phyloP scores from a whole-genome alignment of 2,329 filamentous ascomycete genomes.

The Botryotinia globosa region DNA sequence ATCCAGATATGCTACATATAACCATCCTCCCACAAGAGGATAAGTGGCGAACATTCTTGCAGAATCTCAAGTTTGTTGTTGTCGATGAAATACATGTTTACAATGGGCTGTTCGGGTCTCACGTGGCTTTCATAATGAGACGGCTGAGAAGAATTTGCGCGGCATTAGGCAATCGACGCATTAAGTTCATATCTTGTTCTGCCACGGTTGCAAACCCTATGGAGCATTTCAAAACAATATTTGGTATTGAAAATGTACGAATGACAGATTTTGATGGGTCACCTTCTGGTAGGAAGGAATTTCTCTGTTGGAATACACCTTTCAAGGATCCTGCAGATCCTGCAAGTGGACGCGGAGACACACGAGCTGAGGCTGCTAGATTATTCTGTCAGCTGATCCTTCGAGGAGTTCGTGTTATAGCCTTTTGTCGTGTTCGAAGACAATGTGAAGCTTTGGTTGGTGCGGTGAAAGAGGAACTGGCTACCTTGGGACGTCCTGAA shows the following conservation, averaged over 20 bases:
- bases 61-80: conserved; percentile 87
- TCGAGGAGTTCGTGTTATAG: conserved; percentile 85
- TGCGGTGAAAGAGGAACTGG: conserved; percentile 75
- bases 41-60: conserved; percentile 82
- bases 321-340: conserved; percentile 87
- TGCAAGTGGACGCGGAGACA: conserved; percentile 79
- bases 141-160: conserved; percentile 83
- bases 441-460: conserved; percentile 82
- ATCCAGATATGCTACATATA: conserved; percentile 96
- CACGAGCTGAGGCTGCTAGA: conserved; percentile 80
- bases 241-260: conserved; percentile 77
- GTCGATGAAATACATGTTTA: conserved; percentile 93
- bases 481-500: conserved; percentile 68
- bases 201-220: conserved; percentile 92
- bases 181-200: conserved; percentile 94
- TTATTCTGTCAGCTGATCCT: conserved; percentile 88
- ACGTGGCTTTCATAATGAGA: conserved; percentile 93
- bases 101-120: conserved; percentile 89
- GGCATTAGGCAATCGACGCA: conserved; percentile 77
- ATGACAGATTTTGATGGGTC: conserved; percentile 91
- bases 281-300: conserved; percentile 88
- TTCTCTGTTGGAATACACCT: conserved; percentile 96
- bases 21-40: conserved; percentile 92
- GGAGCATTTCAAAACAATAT: conserved; percentile 91
- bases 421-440: conserved; percentile 84